Conservation (phyloP, 768 basidiomycete genomes). For the Psilocybe cyanescens region DNA sequence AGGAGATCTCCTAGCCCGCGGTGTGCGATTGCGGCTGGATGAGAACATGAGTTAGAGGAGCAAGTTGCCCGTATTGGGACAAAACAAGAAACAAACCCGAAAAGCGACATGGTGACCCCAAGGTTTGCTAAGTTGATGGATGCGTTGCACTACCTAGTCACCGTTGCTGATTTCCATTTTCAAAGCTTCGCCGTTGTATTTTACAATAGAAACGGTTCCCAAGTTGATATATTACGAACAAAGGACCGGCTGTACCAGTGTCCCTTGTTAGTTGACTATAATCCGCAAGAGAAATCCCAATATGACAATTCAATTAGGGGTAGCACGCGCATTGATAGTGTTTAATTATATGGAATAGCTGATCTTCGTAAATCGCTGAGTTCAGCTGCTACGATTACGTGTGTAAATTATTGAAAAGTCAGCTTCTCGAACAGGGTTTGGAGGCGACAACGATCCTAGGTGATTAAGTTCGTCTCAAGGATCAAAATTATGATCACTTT, state of each 20-base stretch:
- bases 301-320: too few species aligned
- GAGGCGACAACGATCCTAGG: too few species aligned
- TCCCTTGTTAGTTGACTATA: too few species aligned
- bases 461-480: too few species aligned
- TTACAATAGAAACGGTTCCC: background rate
- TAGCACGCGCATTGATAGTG: too few species aligned
- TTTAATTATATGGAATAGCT: too few species aligned
- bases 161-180: background rate
- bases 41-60: constrained; percentile 14
- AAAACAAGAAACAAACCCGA: constrained; percentile 28
- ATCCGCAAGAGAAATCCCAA: too few species aligned
- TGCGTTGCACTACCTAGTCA: background rate
- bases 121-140: background rate
- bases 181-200: background rate
- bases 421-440: too few species aligned
- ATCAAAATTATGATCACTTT: background rate
- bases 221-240: background rate
- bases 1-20: constrained; percentile 29
- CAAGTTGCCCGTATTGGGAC: background rate
- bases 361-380: too few species aligned
- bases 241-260: background rate
- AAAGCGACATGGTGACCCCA: constrained; percentile 37
- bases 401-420: too few species aligned
- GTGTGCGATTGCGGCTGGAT: constrained; percentile 35
- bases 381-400: too few species aligned